Evolutionary conservation across 1,284 basidiomycete species (phyloP), one percentile per base, ranked within the genome.

Genomic region (Ustilago esculenta): DNA sequence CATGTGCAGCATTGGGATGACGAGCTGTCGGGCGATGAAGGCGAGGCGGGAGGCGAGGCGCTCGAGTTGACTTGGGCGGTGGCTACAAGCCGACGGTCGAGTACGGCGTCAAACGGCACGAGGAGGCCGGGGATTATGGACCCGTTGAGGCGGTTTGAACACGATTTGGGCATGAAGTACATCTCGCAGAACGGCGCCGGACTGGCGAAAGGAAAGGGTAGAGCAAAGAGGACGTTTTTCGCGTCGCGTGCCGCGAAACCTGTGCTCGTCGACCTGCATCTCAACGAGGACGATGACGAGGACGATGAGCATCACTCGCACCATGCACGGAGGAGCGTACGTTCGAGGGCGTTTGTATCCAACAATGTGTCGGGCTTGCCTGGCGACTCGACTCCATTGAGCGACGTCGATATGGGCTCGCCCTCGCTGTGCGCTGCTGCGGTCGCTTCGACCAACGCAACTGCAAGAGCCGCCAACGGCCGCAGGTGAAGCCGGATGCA

Each of bases 1-100:
- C 79, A 81, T 49, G 68, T 71, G 14, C 68, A 79, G 47, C 35
- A 56, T 3, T 74, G 59, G 45, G 76, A 73, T 35, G 79, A 81
- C 52, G 77, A 77, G 43, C 57, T 81, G 10, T 79, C 76, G 5
- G 78, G 71, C 24, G 77, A 76, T 33, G 77, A 72, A 10, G 49
- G 14, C 4, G 72, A 73, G 24, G 36, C 20, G 23, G 46, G 47
- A 8, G 37, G 29, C 2, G 44, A 56, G 7, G 45, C 25, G 2
- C 23, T 48, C 24, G 52, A 23, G 9, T 58, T 48, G 5, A 55
- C 45, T 5, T 63, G 57, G 60, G 48, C 56, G 4, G 17, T 20
- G n/a, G 65, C 45, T 4, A 64, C 55, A 9, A 48, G 47, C 33
- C 15, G 66, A 9, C 39, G 55, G 15, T 44, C 41, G 11, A 46